A percentile compares a stretch with the other conserved stretches of the same genome.
Conservation (phyloP, 345 rosid genomes). For the Carallia pectinifolia region DNA sequence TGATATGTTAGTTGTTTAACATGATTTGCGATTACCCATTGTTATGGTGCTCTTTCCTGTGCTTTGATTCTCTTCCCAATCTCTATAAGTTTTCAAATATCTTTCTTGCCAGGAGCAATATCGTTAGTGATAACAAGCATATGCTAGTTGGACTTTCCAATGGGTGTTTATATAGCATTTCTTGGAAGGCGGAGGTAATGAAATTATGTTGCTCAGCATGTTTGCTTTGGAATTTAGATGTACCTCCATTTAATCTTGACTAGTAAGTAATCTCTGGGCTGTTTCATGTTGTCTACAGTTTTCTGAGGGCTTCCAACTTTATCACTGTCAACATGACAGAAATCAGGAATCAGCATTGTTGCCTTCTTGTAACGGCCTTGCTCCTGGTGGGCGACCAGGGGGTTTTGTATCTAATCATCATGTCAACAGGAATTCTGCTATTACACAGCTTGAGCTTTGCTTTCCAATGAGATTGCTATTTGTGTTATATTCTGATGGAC, state of each 20-base stretch:
- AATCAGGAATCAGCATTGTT: too few species aligned
- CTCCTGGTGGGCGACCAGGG: too few species aligned
- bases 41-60: too few species aligned
- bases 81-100: conserved; percentile 13
- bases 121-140: conserved; percentile 47
- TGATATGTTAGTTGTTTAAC: not conserved
- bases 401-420: conserved; percentile 13
- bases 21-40: not conserved
- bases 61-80: conserved; percentile 12
- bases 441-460: conserved; percentile 46
- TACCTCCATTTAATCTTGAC: too few species aligned
- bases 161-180: conserved; percentile 76
- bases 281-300: too few species aligned
- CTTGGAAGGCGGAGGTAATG: conserved; percentile 98
- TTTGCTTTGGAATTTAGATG: too few species aligned
- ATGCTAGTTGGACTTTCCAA: conserved; percentile 85
- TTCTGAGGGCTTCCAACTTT: too few species aligned
- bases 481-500: conserved; percentile 73
- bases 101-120: conserved; percentile 54
- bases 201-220: not conserved
- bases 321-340: too few species aligned
- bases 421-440: conserved; percentile 41
- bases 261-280: conserved; percentile 2
- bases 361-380: too few species aligned
- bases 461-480: conserved; percentile 61